Conservation (phyloP, 169 alveolate genomes). For the Hammondia hammondi region DNA sequence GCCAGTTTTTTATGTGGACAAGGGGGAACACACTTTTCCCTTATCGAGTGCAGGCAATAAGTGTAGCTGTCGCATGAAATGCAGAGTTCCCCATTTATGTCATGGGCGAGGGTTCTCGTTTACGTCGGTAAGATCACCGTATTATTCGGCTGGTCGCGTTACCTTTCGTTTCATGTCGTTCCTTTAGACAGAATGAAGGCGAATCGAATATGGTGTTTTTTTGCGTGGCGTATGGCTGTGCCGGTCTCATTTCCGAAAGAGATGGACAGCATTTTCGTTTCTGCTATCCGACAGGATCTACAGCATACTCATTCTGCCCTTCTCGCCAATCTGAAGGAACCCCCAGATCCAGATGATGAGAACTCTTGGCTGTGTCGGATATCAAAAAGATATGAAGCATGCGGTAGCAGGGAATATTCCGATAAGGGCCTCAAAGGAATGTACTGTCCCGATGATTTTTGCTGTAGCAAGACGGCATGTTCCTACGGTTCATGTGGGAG, state of each 20-base stretch:
- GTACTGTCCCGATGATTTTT: constrained; percentile 12
- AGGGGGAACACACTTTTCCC: too few species aligned
- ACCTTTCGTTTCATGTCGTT: background rate
- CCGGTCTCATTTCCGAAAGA: background rate
- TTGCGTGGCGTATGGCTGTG: background rate
- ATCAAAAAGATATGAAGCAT: background rate
- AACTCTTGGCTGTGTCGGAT: constrained; percentile 20
- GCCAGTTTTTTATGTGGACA: too few species aligned
- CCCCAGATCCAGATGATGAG: background rate
- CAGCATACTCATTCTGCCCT: background rate
- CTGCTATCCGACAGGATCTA: background rate
- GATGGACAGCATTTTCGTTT: background rate
- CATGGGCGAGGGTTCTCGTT: background rate
- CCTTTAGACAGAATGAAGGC: background rate
- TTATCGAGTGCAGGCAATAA: background rate
- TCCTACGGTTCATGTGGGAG: constrained; percentile 28
- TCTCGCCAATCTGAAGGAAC: background rate
- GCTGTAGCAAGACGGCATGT: constrained; percentile 62
- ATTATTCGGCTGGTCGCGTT: background rate
- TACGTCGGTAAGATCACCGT: background rate
- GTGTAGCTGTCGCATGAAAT: background rate
- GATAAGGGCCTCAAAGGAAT: background rate
- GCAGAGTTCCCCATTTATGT: background rate
- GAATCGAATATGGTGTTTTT: background rate
- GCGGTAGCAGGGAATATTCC: background rate